Evolutionary conservation across 1,284 basidiomycete genomes (phyloP), one percentile per base, ranked within the genome.

Genomic region (Ustilago nuda): DNA sequence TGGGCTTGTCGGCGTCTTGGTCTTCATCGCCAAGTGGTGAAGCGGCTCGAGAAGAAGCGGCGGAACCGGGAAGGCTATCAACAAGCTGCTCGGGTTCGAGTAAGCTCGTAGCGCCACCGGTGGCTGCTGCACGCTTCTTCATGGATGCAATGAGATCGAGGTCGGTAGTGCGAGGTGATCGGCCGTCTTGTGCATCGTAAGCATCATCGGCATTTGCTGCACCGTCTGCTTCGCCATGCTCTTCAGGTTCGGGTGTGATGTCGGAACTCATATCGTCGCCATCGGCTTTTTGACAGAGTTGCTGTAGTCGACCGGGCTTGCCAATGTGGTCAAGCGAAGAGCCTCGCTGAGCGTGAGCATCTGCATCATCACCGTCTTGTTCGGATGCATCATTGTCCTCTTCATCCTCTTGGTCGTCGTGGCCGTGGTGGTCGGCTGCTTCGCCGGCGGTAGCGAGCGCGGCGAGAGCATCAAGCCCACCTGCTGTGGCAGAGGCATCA

Each of bases 101-200:
- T 4, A 82, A 68, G 39, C 80, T 82, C 12, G 77, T 76, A 8
- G 80, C 80, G 19, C 80, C 80, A 12, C 80, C 80, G 1, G 80
- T 82, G 7, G 80, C 80, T 12, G 80, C 80, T 17, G 80, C 80
- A 7, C 80, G 79, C 63, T 79, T 78, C 67, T 82, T 82, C 64
- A 77, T 77, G n/a, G 75, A 70, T 2, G 75, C 75, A 19, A 77
- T 77, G 46, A 77, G 66, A 51, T 72, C 70, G 33, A 77, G 75
- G 35, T 73, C 67, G 43, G 66, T 70, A 6, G 62, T 65, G 58
- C 71, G 70, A 12, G 60, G 70, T 5, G 70, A 70, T 32, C 60
- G 76, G n/a, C 55, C 63, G n/a, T 72, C 71, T 39, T 79, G 68
- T 37, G 63, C 64, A 48, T 72, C 79, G 17, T 64, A 69, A 19